These are phyloP conservation scores for Tylopilus subfusipes DNA, from an alignment of 768 basidiomycete genomes.

Conservation along the genomic window DNA sequence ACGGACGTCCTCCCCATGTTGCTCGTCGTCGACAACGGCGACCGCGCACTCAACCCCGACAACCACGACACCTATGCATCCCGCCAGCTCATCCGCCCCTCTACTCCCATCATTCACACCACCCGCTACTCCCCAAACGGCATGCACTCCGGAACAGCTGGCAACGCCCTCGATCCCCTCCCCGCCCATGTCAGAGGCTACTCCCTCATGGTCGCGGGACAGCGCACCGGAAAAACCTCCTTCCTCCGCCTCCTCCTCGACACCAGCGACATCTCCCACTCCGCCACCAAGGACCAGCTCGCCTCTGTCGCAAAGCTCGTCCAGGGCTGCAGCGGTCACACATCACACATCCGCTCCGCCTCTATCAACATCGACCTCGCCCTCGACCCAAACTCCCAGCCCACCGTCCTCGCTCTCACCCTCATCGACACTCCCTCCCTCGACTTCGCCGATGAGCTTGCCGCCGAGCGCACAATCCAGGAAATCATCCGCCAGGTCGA, in stretches of 20 bases:
- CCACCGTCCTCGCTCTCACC: constrained; percentile 56
- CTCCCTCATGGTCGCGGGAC: constrained; percentile 80
- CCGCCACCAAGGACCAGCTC: constrained; percentile 70
- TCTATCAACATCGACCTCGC: constrained; percentile 70
- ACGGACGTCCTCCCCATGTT: constrained; percentile 38
- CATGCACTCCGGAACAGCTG: constrained; percentile 27
- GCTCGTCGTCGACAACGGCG: constrained; percentile 59
- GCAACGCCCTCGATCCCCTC: constrained; percentile 27
- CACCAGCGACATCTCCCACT: constrained; percentile 64
- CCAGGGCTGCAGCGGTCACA: constrained; percentile 68
- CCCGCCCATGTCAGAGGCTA: constrained; percentile 36
- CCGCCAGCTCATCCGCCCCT: constrained; percentile 27
- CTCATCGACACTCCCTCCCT: constrained; percentile 82
- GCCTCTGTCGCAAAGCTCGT: constrained; percentile 79
- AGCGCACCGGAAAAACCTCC: constrained; percentile 81
- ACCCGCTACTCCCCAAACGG: constrained; percentile 25
- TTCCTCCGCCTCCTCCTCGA: constrained; percentile 84
- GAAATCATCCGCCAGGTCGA: constrained; percentile 75
- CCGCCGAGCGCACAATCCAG: constrained; percentile 58
- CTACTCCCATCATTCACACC: constrained; percentile 23
- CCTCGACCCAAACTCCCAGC: constrained; percentile 42
- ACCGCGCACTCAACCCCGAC: constrained; percentile 48
- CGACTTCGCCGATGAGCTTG: constrained; percentile 64
- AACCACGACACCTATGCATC: constrained; percentile 31
- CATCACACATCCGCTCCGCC: constrained; percentile 65